Base-by-base conservation (phyloP, 441 rosid genomes). In the Pelargonium citronellum region DNA sequence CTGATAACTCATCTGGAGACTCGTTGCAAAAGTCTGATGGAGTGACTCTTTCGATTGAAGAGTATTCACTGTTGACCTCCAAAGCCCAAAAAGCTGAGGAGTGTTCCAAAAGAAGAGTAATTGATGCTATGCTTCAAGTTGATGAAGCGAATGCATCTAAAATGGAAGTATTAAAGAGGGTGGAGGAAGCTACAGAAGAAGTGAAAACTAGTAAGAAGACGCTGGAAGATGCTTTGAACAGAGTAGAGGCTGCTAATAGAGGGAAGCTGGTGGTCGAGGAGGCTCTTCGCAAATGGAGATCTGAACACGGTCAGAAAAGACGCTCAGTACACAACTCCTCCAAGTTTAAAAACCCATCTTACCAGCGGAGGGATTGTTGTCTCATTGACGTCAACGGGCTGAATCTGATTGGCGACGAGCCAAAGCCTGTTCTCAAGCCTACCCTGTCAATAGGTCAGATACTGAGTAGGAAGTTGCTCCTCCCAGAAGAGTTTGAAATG, bases 371-470 rank as follows among this genome's bases (percentile, higher is more conserved):
- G 67, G 89, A 84, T 24, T 60, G 79, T 41, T 83, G 69, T 69
- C 49, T 84, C 67, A 68, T 75, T 24, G 91, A 87, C 78, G 85
- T 80, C 10, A 88, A 84, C 57, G 95, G 87, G 51, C 65, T 85
- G 70, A 78, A 84, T 79, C 61, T 85, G 71, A 84, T 71, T 68
- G 60, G n/a, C 5, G 83, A 85, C 20, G 85, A 71, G 57, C 55
- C 88, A 5, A 69, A 67, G 8, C 91, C 92, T 19, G 79, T 80
- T 61, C 73, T 88, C 81, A 93, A 86, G 73, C 85, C 91, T 47
- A 88, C 96, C 12, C 78, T 90, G 30, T 94, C 97, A 4, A 94
- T 94, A 4, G 97, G 99, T 65, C 96, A 94, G 74, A 91, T 94
- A 72, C 89, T 94, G 6, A 94, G 95, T 91, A 87, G 84, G 74